Percentiles rank a stretch among this genome's conserved stretches.
Conservation (phyloP, 768 basidiomycete species). For the Kwoniella dendrophila region DNA sequence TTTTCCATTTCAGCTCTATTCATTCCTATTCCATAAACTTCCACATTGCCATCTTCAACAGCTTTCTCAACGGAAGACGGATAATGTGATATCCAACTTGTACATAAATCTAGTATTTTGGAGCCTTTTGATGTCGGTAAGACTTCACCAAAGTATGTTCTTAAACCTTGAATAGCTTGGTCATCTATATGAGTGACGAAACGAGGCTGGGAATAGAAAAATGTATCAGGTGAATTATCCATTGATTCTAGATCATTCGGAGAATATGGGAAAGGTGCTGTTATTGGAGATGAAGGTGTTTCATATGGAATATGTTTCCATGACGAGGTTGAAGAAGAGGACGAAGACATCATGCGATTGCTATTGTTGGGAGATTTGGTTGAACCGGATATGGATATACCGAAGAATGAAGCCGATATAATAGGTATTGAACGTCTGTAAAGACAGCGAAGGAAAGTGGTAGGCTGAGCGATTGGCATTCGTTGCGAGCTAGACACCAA, state of each 20-base stretch:
- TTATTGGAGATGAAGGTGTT: not conserved
- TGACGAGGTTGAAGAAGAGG: not conserved
- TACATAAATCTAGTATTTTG: constrained; percentile 9
- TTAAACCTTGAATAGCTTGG: not conserved
- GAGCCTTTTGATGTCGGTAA: constrained; percentile 1
- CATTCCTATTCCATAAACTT: constrained; percentile 1
- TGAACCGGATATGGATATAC: too few species aligned
- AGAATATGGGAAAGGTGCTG: not conserved
- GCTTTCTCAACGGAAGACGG: not conserved
- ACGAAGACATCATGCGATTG: constrained; percentile 1
- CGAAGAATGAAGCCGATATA: too few species aligned
- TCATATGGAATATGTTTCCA: not conserved
- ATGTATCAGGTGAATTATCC: not conserved
- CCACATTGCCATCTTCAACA: not conserved
- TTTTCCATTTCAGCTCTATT: not conserved
- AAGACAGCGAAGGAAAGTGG: too few species aligned
- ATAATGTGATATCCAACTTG: constrained; percentile 8
- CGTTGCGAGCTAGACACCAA: too few species aligned
- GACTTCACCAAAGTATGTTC: constrained; percentile 1
- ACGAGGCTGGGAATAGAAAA: constrained; percentile 1
- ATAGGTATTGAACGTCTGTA: too few species aligned
- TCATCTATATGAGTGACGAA: constrained; percentile 10
- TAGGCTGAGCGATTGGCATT: too few species aligned
- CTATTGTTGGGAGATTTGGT: too few species aligned
- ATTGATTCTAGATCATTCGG: not conserved